phyloP scores from a whole-genome alignment of 2,329 filamentous ascomycete species.

The Onygena corvina region DNA sequence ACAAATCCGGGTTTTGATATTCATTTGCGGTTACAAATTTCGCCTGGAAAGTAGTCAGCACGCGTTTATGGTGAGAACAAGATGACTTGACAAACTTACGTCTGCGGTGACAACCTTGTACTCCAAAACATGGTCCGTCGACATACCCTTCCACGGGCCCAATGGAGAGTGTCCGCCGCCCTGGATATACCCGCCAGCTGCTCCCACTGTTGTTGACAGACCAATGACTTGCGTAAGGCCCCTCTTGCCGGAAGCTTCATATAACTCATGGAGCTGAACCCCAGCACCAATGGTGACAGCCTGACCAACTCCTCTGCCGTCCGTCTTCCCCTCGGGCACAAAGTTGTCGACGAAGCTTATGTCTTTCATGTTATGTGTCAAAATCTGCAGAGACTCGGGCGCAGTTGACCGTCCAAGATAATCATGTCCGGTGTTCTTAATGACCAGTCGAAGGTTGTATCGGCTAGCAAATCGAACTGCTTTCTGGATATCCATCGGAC shows the following conservation, averaged over 20 bases:
- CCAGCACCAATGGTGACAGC: conserved; percentile 47
- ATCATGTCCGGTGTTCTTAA: conserved; percentile 49
- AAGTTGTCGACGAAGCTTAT: conserved; percentile 27
- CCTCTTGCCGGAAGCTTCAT: conserved; percentile 38
- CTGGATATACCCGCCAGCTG: conserved; percentile 36
- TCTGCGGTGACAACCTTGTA: conserved; percentile 41
- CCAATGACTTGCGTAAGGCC: conserved; percentile 43
- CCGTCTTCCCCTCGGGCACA: conserved; percentile 28
- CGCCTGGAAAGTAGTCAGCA: conserved; percentile 27
- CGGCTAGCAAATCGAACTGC: conserved; percentile 21
- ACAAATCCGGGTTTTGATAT: conserved; percentile 43
- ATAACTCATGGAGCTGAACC: conserved; percentile 43
- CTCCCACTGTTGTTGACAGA: conserved; percentile 42
- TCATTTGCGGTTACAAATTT: conserved; percentile 39
- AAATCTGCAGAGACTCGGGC: conserved; percentile 36
- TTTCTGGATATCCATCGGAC: conserved; percentile 26
- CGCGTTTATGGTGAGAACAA: conserved; percentile 22
- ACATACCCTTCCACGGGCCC: conserved; percentile 40
- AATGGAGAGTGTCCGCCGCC: conserved; percentile 47
- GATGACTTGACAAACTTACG: conserved; percentile 22
- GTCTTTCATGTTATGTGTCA: conserved; percentile 26
- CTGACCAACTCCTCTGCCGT: conserved; percentile 32
- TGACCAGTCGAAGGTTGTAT: conserved; percentile 31
- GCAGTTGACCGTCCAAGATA: conserved; percentile 47
- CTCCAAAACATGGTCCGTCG: conserved; percentile 39